Base-by-base conservation (phyloP, 2,329 filamentous ascomycete species). In the Claviceps africana region DNA sequence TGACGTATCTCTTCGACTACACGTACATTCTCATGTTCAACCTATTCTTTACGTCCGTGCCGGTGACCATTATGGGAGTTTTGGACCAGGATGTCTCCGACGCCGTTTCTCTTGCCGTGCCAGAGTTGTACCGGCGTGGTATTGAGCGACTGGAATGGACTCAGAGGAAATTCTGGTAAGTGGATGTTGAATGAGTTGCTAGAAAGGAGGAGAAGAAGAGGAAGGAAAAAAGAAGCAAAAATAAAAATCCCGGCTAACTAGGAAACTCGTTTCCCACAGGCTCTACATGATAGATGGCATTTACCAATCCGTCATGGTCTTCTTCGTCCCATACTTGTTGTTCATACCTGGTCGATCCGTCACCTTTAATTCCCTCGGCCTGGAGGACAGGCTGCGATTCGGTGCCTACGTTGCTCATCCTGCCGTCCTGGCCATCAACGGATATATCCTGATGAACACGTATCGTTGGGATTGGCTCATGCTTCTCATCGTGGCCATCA, bases 391-490 rank as follows among this genome's bases (percentile, higher is more conserved):
- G 59, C 79, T 83, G 56, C 83, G 90, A 58, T 85, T 98, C 62
- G 93, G 93, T 61, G 79, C 88, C 51, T 94, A 93, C 66, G 81
- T 96, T 60, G 89, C 83, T 3, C 88, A 87, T 53, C 86, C 87
- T 15, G 83, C 88, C 7, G 83, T 98, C 54, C 72, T 95, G 59
- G 84, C 88, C 42, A 94, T 95, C 73, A 98, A 98, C 68, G 72
- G 84, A 54, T 98, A 97, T 72, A 88, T 98, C 59, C 74, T 98
- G 57, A 82, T 97, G 72, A 98, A 98, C 70, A 94, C 87, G 1
- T 97, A 95, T 68, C 82, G 91, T 55, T 98, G 93, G 93, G 93
- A 98, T 67, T 98, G 91, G 91, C 75, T 98, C 61, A 94, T 94
- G 70, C 69, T 90, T 22, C 72, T 95, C 54, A 84, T 96, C 56